A percentile compares a stretch with the other conserved stretches of the same genome.
Evolutionary conservation across 768 basidiomycete genomes (phyloP).

Genomic region (Amylocystis lapponica): DNA sequence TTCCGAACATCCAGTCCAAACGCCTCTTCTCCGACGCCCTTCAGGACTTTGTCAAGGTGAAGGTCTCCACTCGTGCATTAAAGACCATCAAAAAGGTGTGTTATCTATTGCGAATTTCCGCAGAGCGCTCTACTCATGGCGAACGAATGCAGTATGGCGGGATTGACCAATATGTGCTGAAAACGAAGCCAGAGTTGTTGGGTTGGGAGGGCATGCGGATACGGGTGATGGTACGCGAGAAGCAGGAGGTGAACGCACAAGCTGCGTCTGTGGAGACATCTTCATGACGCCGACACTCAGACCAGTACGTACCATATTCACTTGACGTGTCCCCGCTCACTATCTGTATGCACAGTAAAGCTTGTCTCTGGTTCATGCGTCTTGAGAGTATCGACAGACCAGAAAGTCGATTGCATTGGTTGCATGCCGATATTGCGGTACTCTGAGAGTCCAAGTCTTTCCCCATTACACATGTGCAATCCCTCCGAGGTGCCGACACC

Average conservation of each 20-base stretch:
- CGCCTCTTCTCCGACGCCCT: conserved; percentile 63
- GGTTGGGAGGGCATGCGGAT: conserved; percentile 39
- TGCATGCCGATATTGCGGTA: too few species aligned
- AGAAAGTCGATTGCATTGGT: too few species aligned
- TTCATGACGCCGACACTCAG: too few species aligned
- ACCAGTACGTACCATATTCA: too few species aligned
- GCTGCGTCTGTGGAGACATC: neutral
- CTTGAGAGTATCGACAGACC: too few species aligned
- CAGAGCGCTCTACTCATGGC: neutral
- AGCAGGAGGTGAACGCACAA: conserved; percentile 5
- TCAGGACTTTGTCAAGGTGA: conserved; percentile 51
- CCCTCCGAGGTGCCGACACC: too few species aligned
- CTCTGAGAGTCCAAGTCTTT: too few species aligned
- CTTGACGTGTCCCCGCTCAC: too few species aligned
- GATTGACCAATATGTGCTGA: conserved; percentile 38
- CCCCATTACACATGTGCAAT: too few species aligned
- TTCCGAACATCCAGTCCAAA: conserved; percentile 82
- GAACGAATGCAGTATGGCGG: conserved; percentile 24
- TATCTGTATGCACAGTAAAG: too few species aligned
- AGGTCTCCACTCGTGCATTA: conserved; percentile 71
- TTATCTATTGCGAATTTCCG: neutral
- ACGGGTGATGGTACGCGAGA: conserved; percentile 30
- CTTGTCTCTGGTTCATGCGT: too few species aligned
- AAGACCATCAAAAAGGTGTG: conserved; percentile 80
- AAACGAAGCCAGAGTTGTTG: conserved; percentile 31